Evolutionary conservation across 2,329 filamentous ascomycete species (phyloP).

Genomic region (Ascochyta clinopodiicola): DNA sequence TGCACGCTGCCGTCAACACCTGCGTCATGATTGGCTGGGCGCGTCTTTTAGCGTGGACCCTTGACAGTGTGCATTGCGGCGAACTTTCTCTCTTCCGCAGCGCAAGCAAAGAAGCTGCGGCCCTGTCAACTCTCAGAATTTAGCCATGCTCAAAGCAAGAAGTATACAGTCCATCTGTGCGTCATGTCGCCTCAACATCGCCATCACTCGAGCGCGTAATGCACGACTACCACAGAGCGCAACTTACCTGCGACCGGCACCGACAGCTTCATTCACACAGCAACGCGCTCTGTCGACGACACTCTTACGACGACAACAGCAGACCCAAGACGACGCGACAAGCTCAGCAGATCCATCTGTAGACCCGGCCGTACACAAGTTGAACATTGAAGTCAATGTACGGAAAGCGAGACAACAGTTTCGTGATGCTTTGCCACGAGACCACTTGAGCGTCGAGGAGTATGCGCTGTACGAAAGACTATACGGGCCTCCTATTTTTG

Average conservation of each 20-base stretch:
- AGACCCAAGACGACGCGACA: background rate
- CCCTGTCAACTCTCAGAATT: conserved; percentile 7
- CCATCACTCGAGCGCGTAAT: conserved; percentile 35
- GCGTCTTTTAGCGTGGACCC: conserved; percentile 28
- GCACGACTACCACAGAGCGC: conserved; percentile 27
- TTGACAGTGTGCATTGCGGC: conserved; percentile 29
- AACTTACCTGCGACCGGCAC: conserved; percentile 20
- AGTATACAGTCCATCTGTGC: conserved; percentile 39
- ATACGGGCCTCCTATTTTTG: conserved; percentile 74
- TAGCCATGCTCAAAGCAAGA: conserved; percentile 42
- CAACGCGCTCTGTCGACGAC: conserved; percentile 35
- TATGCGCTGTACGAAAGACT: conserved; percentile 77
- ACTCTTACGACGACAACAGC: conserved; percentile 18
- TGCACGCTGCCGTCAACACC: background rate
- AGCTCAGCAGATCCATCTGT: background rate
- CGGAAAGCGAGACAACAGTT: conserved; percentile 76
- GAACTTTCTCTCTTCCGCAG: conserved; percentile 36
- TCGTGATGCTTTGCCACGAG: conserved; percentile 76
- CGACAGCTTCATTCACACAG: conserved; percentile 20
- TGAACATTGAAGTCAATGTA: conserved; percentile 67
- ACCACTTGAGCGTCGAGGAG: conserved; percentile 73
- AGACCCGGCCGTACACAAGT: conserved; percentile 26
- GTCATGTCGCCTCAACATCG: conserved; percentile 42
- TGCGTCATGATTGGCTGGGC: conserved; percentile 30
- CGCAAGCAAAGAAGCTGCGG: background rate